Evolutionary conservation across 768 basidiomycete genomes (phyloP).

Genomic region (Kwoniella bestiolae): DNA sequence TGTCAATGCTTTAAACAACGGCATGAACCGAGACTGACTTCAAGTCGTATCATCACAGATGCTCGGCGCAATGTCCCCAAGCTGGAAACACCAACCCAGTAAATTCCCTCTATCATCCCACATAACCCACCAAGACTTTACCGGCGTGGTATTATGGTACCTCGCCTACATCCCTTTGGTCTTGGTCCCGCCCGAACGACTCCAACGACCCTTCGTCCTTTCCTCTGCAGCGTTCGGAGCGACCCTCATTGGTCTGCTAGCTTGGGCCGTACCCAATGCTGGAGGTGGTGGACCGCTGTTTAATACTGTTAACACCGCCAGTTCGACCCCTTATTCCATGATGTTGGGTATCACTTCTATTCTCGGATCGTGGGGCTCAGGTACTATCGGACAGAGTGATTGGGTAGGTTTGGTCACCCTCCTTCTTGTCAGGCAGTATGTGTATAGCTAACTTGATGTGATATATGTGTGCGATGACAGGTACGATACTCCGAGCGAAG

Average conservation of each 20-base stretch:
- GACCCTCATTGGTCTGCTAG: conserved; percentile 27
- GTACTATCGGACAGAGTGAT: conserved; percentile 36
- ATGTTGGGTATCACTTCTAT: conserved; percentile 35
- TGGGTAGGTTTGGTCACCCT: conserved; percentile 19
- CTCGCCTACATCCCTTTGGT: conserved; percentile 28
- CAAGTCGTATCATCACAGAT: not conserved
- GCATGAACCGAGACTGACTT: not conserved
- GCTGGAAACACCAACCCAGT: conserved; percentile 20
- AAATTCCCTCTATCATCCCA: conserved; percentile 13
- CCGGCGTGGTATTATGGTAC: conserved; percentile 33
- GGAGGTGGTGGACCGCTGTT: conserved; percentile 31
- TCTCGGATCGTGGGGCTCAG: conserved; percentile 32
- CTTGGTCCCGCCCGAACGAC: conserved; percentile 30
- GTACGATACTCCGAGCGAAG: conserved; percentile 28
- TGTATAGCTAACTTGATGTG: not conserved
- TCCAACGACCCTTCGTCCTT: conserved; percentile 32
- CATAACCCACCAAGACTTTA: conserved; percentile 27
- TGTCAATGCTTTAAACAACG: no score
- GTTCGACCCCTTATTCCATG: conserved; percentile 24
- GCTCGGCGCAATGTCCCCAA: conserved; percentile 36
- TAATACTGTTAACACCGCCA: conserved; percentile 23
- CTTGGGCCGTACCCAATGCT: conserved; percentile 23
- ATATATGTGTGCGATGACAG: not conserved
- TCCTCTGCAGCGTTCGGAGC: conserved; percentile 23
- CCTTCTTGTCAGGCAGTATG: no score